A percentile compares a stretch with the other conserved stretches of the same genome.
Conservation (phyloP, 176 grass and related monocot species). For the Tuctoria greenei region DNA sequence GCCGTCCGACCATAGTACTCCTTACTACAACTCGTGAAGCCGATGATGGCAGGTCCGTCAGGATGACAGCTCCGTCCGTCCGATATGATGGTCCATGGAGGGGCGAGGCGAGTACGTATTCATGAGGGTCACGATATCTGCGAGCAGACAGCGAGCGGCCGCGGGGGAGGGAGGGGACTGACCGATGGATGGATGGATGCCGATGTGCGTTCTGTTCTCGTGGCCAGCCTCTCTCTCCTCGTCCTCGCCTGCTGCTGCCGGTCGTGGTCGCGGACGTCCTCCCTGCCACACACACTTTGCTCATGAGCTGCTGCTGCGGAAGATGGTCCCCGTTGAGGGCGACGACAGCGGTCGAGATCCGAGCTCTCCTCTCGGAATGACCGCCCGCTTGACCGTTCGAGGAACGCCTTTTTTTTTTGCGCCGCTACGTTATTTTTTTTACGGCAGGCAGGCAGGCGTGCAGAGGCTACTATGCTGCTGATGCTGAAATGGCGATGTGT, state of each 20-base stretch:
- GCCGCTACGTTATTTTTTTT: background rate
- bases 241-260: background rate
- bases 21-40: background rate
- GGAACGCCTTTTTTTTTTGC: constrained; percentile 25
- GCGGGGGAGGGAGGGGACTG: background rate
- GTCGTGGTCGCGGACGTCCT: background rate
- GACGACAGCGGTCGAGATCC: constrained; percentile 39
- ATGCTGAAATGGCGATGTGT: background rate
- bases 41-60: background rate
- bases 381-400: constrained; percentile 43
- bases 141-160: constrained; percentile 3
- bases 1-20: background rate
- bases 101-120: background rate
- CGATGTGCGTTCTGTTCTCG: background rate
- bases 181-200: background rate
- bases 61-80: background rate
- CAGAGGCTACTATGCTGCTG: background rate
- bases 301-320: background rate
- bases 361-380: constrained; percentile 54
- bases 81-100: too few species aligned
- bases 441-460: background rate
- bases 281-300: constrained; percentile 32
- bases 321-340: constrained; percentile 24
- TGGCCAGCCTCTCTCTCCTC: too few species aligned
- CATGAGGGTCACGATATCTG: background rate